Evolutionary conservation across 2,329 filamentous ascomycete genomes (phyloP), one percentile per base, ranked within the genome.

Genomic region (Neurospora crassa): DNA sequence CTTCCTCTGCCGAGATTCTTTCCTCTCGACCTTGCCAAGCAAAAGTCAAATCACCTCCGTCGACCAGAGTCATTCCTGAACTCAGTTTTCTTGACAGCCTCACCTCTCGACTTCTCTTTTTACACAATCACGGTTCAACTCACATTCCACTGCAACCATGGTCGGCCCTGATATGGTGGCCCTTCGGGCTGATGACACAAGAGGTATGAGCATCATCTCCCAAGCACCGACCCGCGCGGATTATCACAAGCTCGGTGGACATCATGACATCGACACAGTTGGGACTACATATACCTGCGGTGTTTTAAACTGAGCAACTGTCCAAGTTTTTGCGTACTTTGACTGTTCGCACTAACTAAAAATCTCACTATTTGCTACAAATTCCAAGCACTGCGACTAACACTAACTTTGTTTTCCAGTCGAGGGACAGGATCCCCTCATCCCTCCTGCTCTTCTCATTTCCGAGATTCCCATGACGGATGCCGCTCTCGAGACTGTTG

Each of bases 351-450:
- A 63, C 53, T 8, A 18, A 37, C 34, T 8, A 34, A n/a, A 63
- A 34, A 63, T 34, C 2, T 34, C 29, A 63, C 16, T 29, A 63
- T 29, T 63, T 63, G 24, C 16, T 34, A 37, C 29, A 11, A 34
- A 18, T n/a, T 14, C 14, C 24, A 29, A 29, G 16, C 14, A 63
- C 16, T 40, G 76, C 79, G 68, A 79, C 79, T 76, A 72, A 75
- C 71, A 47, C 72, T 40, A 72, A 74, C 74, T 72, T 72, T 29
- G 14, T 67, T 34, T 69, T 75, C 37, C 77, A 97, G 95, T 97
- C 82, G 85, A 96, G 79, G 94, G 94, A 76, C 95, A 97, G 86
- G 94, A 97, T 82, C 93, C 95, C 78, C 85, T 98, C 79, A 96
- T 97, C 80, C 91, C 93, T 68, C 95, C 95, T 63, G 91, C 92